A percentile compares a stretch with the other conserved stretches of the same genome.
Conservation (phyloP, 1,139 yeast species). For the Diutina mesorugosa region DNA sequence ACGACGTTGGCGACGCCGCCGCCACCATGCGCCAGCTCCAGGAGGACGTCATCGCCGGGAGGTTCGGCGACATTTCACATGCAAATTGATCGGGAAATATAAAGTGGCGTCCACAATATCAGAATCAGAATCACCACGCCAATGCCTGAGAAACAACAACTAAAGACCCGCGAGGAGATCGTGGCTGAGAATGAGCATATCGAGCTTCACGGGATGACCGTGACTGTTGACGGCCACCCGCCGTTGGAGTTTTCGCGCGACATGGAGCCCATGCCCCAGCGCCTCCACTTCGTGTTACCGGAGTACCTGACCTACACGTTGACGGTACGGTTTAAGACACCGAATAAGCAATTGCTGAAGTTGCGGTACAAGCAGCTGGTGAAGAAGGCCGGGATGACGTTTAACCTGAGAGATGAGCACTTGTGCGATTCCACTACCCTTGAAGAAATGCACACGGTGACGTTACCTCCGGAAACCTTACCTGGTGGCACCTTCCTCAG, state of each 20-base stretch:
- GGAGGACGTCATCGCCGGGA: neutral
- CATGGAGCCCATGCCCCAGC: neutral
- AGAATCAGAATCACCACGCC: neutral
- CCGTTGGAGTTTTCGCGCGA: neutral
- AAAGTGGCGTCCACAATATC: neutral
- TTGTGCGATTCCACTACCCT: neutral
- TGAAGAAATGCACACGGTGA: neutral
- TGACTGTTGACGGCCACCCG: neutral
- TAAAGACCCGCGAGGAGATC: neutral
- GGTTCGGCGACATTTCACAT: constrained; percentile 1
- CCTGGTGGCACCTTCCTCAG: neutral
- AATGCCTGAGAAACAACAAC: neutral
- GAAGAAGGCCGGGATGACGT: neutral
- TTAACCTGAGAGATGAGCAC: neutral
- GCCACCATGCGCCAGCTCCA: neutral
- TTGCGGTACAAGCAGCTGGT: neutral
- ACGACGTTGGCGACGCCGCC: neutral
- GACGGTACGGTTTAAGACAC: neutral
- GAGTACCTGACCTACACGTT: neutral
- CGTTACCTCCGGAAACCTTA: neutral
- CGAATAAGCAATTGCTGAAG: neutral
- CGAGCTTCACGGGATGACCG: neutral
- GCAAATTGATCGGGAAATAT: neutral
- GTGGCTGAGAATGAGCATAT: neutral
- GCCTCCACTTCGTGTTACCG: neutral